Conservation (phyloP, 2,329 filamentous ascomycete genomes). For the Colletotrichum musicola region DNA sequence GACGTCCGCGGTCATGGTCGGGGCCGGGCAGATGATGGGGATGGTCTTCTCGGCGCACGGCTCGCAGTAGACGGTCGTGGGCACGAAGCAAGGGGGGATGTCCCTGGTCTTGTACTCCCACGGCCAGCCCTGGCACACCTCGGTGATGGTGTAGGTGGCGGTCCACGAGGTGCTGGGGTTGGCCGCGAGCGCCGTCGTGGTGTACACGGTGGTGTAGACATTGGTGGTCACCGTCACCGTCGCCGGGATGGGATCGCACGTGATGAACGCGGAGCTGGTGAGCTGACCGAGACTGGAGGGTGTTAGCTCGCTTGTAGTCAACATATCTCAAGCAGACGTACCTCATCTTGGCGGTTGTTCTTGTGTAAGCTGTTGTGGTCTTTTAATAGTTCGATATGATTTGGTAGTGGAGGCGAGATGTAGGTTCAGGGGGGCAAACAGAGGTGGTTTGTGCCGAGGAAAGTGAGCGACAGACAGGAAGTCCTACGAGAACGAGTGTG, state of each 20-base stretch:
- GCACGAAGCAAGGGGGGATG: constrained; percentile 54
- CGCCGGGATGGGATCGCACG: constrained; percentile 43
- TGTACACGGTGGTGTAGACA: constrained; percentile 53
- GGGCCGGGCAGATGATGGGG: constrained; percentile 53
- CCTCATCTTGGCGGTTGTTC: constrained; percentile 40
- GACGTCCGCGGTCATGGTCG: constrained; percentile 47
- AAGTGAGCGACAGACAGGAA: constrained; percentile 28
- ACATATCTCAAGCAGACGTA: neutral
- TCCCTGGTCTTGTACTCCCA: constrained; percentile 45
- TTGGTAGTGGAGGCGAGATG: neutral
- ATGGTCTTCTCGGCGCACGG: constrained; percentile 48
- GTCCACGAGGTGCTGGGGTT: constrained; percentile 53
- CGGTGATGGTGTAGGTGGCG: constrained; percentile 56
- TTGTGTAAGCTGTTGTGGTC: neutral
- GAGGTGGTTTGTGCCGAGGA: constrained; percentile 18
- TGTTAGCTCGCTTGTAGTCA: constrained; percentile 26
- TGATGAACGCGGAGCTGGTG: constrained; percentile 46
- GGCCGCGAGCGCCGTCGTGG: constrained; percentile 52
- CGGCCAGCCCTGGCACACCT: constrained; percentile 50
- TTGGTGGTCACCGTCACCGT: constrained; percentile 42
- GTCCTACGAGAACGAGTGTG: constrained; percentile 26
- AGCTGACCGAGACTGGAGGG: constrained; percentile 46
- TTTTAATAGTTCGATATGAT: too few relatives aligned
- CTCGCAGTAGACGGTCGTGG: constrained; percentile 52
- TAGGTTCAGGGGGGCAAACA: neutral